A percentile compares a stretch with the other conserved stretches of the same genome.
Evolutionary conservation across 169 alveolate species (phyloP).

Genomic region (Eimeria sp.): DNA sequence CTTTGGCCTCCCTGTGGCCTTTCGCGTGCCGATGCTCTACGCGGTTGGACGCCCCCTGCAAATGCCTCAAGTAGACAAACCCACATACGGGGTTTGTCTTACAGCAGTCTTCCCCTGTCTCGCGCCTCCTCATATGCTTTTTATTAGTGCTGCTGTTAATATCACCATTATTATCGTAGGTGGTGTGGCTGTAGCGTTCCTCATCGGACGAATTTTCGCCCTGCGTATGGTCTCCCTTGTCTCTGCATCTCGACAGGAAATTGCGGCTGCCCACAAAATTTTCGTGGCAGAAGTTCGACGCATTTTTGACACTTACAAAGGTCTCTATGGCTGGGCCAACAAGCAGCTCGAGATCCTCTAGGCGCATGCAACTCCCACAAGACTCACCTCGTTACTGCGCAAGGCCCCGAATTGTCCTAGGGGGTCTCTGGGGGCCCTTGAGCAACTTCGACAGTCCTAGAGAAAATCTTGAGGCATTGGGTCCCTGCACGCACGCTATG

Average conservation of each 20-base stretch:
- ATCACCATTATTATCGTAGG: background rate
- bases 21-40: slow-evolving; percentile 79
- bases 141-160: background rate
- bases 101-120: background rate
- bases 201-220: background rate
- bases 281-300: slow-evolving; percentile 69
- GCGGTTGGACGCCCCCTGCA: slow-evolving; percentile 79
- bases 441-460: background rate
- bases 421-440: background rate
- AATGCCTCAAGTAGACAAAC: slow-evolving; percentile 61
- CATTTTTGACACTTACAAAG: slow-evolving; percentile 76
- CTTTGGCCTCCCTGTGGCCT: slow-evolving; percentile 81
- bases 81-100: slow-evolving; percentile 54
- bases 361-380: background rate
- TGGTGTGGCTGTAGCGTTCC: background rate
- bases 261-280: slow-evolving; percentile 58
- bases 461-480: background rate
- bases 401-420: background rate
- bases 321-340: slow-evolving; percentile 79
- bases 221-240: background rate
- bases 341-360: slow-evolving; percentile 70
- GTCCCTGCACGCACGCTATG: background rate
- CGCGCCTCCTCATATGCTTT: background rate
- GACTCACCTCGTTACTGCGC: background rate
- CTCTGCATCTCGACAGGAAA: slow-evolving; percentile 60